Evolutionary conservation across 345 rosid species (phyloP), one percentile per base, ranked within the genome.

Genomic region (Boechera stricta): DNA sequence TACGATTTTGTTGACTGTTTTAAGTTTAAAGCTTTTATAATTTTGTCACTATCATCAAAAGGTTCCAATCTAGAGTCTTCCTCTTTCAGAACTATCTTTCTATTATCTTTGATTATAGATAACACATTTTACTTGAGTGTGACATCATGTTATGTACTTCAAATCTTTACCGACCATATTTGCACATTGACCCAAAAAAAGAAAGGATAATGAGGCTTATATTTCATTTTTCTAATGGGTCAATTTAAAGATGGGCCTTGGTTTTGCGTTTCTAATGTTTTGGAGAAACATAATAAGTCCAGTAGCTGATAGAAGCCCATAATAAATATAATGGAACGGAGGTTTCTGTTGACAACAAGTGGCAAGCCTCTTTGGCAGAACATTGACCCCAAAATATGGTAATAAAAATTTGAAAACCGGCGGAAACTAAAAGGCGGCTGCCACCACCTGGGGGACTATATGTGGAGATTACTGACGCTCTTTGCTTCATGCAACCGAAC

Each of bases 401-500:
- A 28, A 36, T 7, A 15, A 47, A 15, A 15, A 38, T 29, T n/a
- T 24, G n/a, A 54, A 64, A 62, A 69, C 49, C 73, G 69, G 86
- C 73, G 74, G 74, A 77, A 60, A 29, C 10, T 5, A n/a, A 28
- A 61, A 53, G 63, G 71, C 82, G 82, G 82, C 82, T 65, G 65
- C 82, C 3, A 78, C 82, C 78, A 78, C 78, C 66, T 45, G 64
- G 28, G 66, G 11, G 51, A 55, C 61, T 58, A 76, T 33, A 86
- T 77, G 86, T 86, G 89, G 83, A 71, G 77, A 45, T 31, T 44
- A 44, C 67, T 59, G 82, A 61, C 42, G 4, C 18, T 33, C 13
- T 33, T 54, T 47, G 75, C 65, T 82, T 32, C 93, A 84, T 84
- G 89, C 89, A 85, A 80, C 86, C 86, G 78, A 69, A 80, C 89